Percentiles rank a stretch among this genome's conserved stretches.
phyloP scores from a whole-genome alignment of 176 grass and related monocot genomes.

The Rhipidocladum racemiflorum region DNA sequence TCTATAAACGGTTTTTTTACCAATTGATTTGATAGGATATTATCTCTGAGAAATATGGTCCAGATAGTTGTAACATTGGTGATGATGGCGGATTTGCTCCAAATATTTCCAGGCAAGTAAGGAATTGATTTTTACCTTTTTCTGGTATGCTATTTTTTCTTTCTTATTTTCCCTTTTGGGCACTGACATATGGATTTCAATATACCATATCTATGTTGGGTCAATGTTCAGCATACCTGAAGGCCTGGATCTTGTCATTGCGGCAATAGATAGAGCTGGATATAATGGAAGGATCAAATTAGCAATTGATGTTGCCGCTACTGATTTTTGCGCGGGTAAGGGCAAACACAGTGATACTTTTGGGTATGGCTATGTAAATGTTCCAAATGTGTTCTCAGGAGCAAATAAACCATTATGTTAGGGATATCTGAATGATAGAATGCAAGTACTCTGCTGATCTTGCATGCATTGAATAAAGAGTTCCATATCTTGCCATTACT shows the following conservation, averaged over 20 bases:
- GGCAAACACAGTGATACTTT: not conserved
- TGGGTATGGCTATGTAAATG: not conserved
- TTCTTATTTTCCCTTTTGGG: not conserved
- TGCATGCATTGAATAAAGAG: not conserved
- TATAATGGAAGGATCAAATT: conserved; percentile 94
- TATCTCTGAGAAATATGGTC: conserved; percentile 66
- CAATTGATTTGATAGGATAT: conserved; percentile 55
- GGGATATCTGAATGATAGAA: not conserved
- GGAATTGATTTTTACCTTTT: conserved; percentile 27
- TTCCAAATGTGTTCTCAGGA: not conserved
- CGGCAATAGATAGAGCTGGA: conserved; percentile 89
- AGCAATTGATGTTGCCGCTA: conserved; percentile 79
- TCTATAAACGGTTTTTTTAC: conserved; percentile 9
- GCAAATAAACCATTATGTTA: not conserved
- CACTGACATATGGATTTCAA: conserved; percentile 26
- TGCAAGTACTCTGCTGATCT: not conserved
- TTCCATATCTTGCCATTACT: not conserved
- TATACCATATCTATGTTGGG: conserved; percentile 28
- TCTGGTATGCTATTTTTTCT: not conserved
- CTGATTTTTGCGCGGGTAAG: conserved; percentile 92
- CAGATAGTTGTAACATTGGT: conserved; percentile 73
- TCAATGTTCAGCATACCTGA: conserved; percentile 67
- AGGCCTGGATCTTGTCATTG: conserved; percentile 88
- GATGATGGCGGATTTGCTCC: conserved; percentile 92
- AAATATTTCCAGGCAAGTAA: conserved; percentile 88